Evolutionary conservation across 192 early-diverging fungal genomes (phyloP).

Genomic region (Coemansia asiatica): DNA sequence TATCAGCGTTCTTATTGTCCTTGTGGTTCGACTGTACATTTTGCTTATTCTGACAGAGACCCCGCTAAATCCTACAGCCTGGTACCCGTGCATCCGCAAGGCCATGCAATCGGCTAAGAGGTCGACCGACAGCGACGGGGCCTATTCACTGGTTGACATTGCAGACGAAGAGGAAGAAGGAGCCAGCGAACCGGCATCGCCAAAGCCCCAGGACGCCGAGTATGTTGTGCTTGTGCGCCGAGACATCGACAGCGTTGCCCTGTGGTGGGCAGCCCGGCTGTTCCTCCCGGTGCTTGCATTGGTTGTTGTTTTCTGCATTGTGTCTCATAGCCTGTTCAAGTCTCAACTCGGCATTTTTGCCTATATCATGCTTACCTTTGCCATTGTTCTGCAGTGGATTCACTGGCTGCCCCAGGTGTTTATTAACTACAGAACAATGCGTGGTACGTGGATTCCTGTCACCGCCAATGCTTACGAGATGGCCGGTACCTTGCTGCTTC

Average conservation of each 20-base stretch:
- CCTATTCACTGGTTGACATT: background rate
- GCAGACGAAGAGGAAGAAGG: background rate
- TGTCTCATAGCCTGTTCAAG: background rate
- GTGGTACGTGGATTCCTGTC: background rate
- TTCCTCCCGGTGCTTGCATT: background rate
- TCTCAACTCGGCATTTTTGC: background rate
- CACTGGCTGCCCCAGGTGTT: conserved; percentile 8
- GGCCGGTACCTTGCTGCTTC: background rate
- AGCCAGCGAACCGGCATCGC: background rate
- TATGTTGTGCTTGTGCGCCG: background rate
- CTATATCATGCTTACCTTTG: conserved; percentile 3
- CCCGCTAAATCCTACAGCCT: background rate
- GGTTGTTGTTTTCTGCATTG: background rate
- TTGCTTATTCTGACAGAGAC: background rate
- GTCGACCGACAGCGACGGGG: background rate
- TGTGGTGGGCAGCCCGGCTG: background rate
- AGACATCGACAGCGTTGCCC: background rate
- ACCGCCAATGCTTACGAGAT: conserved; percentile 7
- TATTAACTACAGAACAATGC: background rate
- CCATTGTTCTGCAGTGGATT: conserved; percentile 2
- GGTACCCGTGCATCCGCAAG: background rate
- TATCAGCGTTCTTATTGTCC: background rate
- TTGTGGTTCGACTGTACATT: background rate
- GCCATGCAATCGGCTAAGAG: background rate
- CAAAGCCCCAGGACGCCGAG: background rate